Evolutionary conservation across 2,329 filamentous ascomycete genomes (phyloP).

Genomic region (Didymella glomerata): DNA sequence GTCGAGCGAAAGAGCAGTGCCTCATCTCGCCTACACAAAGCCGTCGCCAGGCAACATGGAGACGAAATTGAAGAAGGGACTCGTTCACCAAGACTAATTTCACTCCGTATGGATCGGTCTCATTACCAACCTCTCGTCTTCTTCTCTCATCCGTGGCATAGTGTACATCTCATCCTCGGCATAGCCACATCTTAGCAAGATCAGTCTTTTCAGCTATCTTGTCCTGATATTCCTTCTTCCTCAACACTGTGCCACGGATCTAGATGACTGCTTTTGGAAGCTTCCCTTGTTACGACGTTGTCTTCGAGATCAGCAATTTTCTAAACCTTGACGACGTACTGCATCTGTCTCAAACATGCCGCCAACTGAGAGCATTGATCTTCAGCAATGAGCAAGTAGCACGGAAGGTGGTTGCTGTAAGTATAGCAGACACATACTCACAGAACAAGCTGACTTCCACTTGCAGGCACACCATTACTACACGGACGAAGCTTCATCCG

Average conservation of each 20-base stretch:
- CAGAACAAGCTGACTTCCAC: not conserved
- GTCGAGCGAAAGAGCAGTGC: not conserved
- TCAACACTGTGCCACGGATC: not conserved
- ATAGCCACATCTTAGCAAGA: not conserved
- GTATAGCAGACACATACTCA: conserved; percentile 19
- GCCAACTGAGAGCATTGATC: conserved; percentile 61
- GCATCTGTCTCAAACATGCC: conserved; percentile 63
- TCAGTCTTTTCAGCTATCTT: not conserved
- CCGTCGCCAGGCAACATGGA: not conserved
- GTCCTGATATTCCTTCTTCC: not conserved
- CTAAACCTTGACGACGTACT: conserved; percentile 68
- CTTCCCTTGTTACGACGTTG: conserved; percentile 69
- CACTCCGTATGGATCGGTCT: not conserved
- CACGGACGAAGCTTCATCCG: conserved; percentile 57
- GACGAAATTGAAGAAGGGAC: not conserved
- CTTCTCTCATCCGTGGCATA: not conserved
- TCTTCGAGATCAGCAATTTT: conserved; percentile 64
- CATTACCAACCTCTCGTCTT: not conserved
- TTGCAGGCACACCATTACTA: conserved; percentile 53
- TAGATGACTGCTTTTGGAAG: conserved; percentile 47
- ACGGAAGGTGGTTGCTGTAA: conserved; percentile 66
- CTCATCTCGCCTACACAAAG: not conserved
- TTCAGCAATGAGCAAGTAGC: conserved; percentile 63
- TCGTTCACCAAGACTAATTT: not conserved
- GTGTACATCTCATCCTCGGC: not conserved